Conservation (phyloP, 1,284 basidiomycete genomes). For the Marasmius oreades region DNA sequence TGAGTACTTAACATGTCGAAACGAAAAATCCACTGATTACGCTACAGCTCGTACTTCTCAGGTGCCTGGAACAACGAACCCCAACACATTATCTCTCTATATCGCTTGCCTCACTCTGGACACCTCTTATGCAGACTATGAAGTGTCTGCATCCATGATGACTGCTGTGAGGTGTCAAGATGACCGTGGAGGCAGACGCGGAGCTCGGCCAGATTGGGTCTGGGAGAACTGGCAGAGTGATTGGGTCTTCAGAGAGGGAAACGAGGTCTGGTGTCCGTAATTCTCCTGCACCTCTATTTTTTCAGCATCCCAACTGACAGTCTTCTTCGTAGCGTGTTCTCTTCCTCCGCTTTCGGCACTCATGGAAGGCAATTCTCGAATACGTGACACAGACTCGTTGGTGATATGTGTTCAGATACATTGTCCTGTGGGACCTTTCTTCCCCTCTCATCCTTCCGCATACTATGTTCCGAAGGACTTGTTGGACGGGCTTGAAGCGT, state of each 20-base stretch:
- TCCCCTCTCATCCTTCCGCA: conserved; percentile 62
- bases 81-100: conserved; percentile 52
- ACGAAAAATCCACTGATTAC: neutral
- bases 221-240: conserved; percentile 69
- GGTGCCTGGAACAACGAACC: conserved; percentile 22
- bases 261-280: conserved; percentile 65
- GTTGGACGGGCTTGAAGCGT: conserved; percentile 58
- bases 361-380: conserved; percentile 50
- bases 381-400: conserved; percentile 60
- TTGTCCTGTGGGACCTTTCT: conserved; percentile 59
- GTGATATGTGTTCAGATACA: conserved; percentile 71
- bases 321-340: conserved; percentile 46
- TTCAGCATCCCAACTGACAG: neutral
- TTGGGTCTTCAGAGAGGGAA: conserved; percentile 62
- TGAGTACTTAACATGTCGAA: conserved; percentile 16
- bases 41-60: conserved; percentile 25
- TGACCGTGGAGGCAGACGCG: conserved; percentile 55
- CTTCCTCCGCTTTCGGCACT: conserved; percentile 62
- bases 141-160: conserved; percentile 65
- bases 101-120: conserved; percentile 66
- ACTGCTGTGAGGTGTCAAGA: conserved; percentile 68
- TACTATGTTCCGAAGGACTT: conserved; percentile 62
- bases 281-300: neutral
- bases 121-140: conserved; percentile 54
- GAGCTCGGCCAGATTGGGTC: conserved; percentile 66